phyloP scores from a whole-genome alignment of 169 alveolate species.

The Cyclospora cayetanensis region DNA sequence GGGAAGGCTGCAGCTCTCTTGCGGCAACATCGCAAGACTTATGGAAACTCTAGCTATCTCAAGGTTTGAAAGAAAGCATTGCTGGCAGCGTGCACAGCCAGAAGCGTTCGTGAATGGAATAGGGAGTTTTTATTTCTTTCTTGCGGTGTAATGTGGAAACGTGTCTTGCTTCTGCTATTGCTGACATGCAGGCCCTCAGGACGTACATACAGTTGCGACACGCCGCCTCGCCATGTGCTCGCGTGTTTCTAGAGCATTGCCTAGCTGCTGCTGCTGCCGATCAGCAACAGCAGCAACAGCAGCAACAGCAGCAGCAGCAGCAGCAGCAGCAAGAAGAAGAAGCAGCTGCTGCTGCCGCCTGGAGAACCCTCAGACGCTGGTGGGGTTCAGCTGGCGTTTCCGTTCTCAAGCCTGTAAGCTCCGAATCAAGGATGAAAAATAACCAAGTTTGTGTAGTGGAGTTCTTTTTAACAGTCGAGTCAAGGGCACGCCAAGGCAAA shows the following conservation, averaged over 20 bases:
- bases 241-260: constrained; percentile 16
- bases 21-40: background rate
- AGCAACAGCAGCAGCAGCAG: background rate
- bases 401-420: background rate
- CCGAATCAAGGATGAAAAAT: no score
- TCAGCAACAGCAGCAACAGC: constrained; percentile 42
- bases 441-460: no score
- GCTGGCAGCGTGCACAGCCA: background rate
- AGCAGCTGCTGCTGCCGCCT: background rate
- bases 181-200: background rate
- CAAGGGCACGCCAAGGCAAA: no score
- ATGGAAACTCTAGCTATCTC: background rate
- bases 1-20: constrained; percentile 12
- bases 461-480: no score
- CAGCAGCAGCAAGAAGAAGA: background rate
- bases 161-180: background rate
- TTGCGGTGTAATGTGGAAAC: no score
- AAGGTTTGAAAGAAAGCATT: background rate
- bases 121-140: background rate
- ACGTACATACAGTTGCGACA: constrained; percentile 39
- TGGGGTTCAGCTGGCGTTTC: background rate
- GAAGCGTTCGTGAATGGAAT: background rate
- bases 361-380: background rate
- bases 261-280: constrained; percentile 14
- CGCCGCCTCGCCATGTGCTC: constrained; percentile 27